Conservation (phyloP, 2,329 filamentous ascomycete species). For the Alternaria alternata region DNA sequence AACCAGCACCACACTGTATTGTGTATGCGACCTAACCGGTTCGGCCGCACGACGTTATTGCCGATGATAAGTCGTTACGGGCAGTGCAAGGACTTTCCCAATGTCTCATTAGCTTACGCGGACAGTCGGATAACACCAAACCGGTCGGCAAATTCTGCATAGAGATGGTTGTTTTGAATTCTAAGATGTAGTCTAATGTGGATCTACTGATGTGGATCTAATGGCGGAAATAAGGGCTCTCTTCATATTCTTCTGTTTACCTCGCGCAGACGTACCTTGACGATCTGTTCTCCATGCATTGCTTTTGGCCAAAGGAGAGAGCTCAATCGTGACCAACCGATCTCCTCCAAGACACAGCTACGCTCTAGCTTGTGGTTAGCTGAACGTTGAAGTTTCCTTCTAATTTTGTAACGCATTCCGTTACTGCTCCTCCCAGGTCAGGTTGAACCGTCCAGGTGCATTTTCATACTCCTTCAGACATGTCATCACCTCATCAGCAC, state of each 20-base stretch:
- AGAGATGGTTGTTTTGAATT: neutral
- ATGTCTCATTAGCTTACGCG: neutral
- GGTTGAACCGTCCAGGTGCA: constrained; percentile 76
- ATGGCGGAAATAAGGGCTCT: neutral
- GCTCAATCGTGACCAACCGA: neutral
- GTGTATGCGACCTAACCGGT: neutral
- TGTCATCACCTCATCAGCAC: constrained; percentile 74
- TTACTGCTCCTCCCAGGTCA: constrained; percentile 74
- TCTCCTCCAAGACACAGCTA: neutral
- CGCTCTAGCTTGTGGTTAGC: neutral
- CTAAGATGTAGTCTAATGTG: neutral
- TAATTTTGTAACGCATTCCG: neutral
- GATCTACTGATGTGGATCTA: neutral
- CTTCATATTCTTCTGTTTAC: neutral
- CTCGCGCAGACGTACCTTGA: neutral
- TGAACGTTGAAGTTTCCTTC: neutral
- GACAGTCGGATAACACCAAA: neutral
- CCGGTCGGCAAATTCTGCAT: neutral
- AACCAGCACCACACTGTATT: neutral
- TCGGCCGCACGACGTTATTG: neutral
- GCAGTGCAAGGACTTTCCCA: neutral
- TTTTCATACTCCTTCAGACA: constrained; percentile 77
- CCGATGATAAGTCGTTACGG: neutral
- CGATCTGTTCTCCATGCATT: neutral
- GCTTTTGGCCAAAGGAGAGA: neutral